Evolutionary conservation across 177 flowering plant species (phyloP), one percentile per base, ranked within the genome.

Genomic region (Vitis hybrid): DNA sequence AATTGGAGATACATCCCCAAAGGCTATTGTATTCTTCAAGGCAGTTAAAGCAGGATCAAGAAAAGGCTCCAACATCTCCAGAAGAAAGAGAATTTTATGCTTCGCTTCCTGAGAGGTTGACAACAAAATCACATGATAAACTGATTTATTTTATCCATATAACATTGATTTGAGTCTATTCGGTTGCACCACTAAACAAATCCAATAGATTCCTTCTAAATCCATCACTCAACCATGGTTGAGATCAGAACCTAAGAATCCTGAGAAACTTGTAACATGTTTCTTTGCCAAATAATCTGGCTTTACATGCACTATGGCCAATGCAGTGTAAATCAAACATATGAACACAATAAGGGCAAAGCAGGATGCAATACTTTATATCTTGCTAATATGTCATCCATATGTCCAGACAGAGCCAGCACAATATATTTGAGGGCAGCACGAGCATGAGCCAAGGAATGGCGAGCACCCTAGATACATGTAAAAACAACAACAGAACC

Each of bases 31-130:
- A 72, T 77, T 85, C 74, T 77, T 85, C 55, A 77, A 65, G 58
- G 84, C 71, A 67, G 74, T 71, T 41, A 91, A 79, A 67, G 89
- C 90, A 77, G 94, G 97, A 79, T 90, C 91, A 66, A 93, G 91
- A 76, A 85, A 93, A 52, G 90, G 90, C 72, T 90, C 98, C 9
- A 93, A 81, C 95, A 93, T 86, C 85, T 93, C 97, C 74, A 93
- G 69, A 65, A 93, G 91, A 84, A 93, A 93, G 60, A 93, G 89
- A 75, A 91, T 71, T 67, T 71, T 86, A 74, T 88, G 90, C 81
- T 89, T 93, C 18, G 80, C 91, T 72, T 89, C 93, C 97, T 92
- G 87, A 75, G 75, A 83, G 50, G 32, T 57, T 61, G 58, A 71
- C 2, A 61, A 27, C 20, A 60, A 27, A 60, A 24, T 15, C 30